Conservation (phyloP, 78 protist genomes). For the Speleostelium caveatum region DNA sequence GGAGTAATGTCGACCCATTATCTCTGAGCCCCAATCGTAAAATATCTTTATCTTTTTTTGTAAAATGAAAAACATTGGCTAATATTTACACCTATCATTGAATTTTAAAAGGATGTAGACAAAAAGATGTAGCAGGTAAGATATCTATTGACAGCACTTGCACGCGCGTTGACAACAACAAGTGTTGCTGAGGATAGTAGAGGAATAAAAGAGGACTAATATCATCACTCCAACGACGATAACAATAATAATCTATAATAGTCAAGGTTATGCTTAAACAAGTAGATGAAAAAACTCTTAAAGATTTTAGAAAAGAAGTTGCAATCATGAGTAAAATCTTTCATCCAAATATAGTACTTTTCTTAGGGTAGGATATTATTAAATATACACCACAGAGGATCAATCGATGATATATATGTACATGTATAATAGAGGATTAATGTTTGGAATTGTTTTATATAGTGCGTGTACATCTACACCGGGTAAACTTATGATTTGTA, state of each 20-base stretch:
- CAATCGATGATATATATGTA: not conserved
- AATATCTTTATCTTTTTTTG: no score
- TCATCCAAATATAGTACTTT: constrained; percentile 85
- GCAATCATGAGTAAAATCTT: constrained; percentile 86
- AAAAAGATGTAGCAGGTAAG: constrained; percentile 73
- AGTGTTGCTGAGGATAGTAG: no score
- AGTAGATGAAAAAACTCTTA: constrained; percentile 80
- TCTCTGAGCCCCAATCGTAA: no score
- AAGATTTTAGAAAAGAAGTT: constrained; percentile 83
- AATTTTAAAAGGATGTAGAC: not conserved
- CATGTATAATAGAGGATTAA: no score
- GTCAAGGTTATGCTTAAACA: constrained; percentile 82
- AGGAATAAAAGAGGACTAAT: no score
- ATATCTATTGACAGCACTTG: no score
- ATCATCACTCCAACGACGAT: no score
- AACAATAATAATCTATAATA: not conserved
- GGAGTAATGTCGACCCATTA: no score
- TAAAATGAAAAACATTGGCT: not conserved
- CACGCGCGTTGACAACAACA: no score
- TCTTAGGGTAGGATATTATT: constrained; percentile 65
- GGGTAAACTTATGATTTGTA: constrained; percentile 80
- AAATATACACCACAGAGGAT: not conserved
- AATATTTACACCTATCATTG: not conserved
- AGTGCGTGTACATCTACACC: constrained; percentile 83
- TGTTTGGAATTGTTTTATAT: not conserved